These are phyloP conservation scores for Acanthamoeba castellanii DNA, from an alignment of 208 protist species.

Conservation along the genomic window DNA sequence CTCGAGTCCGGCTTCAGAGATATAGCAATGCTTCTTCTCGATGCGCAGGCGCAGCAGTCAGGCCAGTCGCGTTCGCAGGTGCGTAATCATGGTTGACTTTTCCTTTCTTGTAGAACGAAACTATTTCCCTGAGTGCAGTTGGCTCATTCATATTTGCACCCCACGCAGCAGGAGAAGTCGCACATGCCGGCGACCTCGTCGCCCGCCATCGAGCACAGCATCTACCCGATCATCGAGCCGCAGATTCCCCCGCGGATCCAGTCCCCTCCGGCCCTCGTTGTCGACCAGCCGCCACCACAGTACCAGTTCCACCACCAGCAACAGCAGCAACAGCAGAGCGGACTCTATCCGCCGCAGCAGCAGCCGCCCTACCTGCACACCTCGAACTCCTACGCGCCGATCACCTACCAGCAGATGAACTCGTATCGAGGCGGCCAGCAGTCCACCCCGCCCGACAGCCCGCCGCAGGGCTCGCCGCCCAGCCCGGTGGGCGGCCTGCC, in stretches of 20 bases:
- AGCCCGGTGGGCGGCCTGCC: neutral
- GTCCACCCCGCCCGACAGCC: constrained; percentile 22
- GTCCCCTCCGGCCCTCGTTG: neutral
- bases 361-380: neutral
- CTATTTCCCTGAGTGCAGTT: too few species aligned
- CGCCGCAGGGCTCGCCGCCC: neutral
- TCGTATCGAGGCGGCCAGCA: constrained; percentile 12
- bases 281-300: neutral
- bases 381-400: neutral
- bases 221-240: constrained; percentile 9
- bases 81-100: too few species aligned
- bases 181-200: constrained; percentile 14
- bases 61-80: neutral
- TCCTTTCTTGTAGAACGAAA: too few species aligned
- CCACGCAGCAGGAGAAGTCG: neutral
- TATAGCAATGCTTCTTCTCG: constrained; percentile 45
- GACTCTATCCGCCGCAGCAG: constrained; percentile 30
- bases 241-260: constrained; percentile 11
- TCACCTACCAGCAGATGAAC: constrained; percentile 39
- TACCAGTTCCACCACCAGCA: neutral
- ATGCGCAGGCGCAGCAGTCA: constrained; percentile 44
- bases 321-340: neutral
- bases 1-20: constrained; percentile 29
- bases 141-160: too few species aligned
- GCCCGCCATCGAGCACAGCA: constrained; percentile 32